A percentile compares a stretch with the other conserved stretches of the same genome.
phyloP scores from a whole-genome alignment of 1,139 yeast genomes.

The Wickerhamomyces sp. region DNA sequence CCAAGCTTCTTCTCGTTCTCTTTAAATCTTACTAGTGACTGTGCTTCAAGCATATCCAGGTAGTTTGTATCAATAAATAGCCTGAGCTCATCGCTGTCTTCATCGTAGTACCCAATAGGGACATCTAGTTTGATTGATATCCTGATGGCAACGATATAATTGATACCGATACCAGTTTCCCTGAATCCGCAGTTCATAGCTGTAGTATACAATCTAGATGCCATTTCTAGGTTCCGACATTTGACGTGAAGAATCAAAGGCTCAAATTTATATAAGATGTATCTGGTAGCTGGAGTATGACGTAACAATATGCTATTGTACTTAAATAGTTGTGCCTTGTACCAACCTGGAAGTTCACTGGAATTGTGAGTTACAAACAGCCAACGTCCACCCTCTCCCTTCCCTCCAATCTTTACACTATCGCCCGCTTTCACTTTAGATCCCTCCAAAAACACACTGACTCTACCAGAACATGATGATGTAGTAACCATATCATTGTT shows the following conservation, averaged over 20 bases:
- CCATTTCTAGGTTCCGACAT: conserved; percentile 56
- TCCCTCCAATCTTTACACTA: conserved; percentile 59
- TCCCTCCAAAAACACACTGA: conserved; percentile 78
- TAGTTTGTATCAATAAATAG: conserved; percentile 48
- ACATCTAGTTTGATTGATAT: conserved; percentile 66
- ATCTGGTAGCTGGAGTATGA: conserved; percentile 33
- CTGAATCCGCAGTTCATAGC: conserved; percentile 87
- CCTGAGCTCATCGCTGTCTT: conserved; percentile 26
- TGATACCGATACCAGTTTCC: conserved; percentile 81
- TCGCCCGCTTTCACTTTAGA: conserved; percentile 23
- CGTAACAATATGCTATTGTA: conserved; percentile 2
- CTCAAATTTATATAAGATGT: conserved; percentile 71
- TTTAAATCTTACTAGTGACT: conserved; percentile 53
- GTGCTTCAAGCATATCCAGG: conserved; percentile 40
- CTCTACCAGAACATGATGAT: conserved; percentile 84
- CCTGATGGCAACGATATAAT: conserved; percentile 73
- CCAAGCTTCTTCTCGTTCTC: conserved; percentile 58
- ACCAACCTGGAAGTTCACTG: conserved; percentile 48
- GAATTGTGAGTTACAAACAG: conserved; percentile 73
- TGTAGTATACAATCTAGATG: conserved; percentile 55
- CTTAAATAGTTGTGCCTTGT: conserved; percentile 23
- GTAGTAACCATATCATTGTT: conserved; percentile 74
- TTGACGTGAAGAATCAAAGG: conserved; percentile 82
- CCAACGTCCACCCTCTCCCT: conserved; percentile 87
- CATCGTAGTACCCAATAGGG: conserved; percentile 58